Conservation (phyloP, 1,284 basidiomycete species). For the Microbotryomycetes sp. region DNA sequence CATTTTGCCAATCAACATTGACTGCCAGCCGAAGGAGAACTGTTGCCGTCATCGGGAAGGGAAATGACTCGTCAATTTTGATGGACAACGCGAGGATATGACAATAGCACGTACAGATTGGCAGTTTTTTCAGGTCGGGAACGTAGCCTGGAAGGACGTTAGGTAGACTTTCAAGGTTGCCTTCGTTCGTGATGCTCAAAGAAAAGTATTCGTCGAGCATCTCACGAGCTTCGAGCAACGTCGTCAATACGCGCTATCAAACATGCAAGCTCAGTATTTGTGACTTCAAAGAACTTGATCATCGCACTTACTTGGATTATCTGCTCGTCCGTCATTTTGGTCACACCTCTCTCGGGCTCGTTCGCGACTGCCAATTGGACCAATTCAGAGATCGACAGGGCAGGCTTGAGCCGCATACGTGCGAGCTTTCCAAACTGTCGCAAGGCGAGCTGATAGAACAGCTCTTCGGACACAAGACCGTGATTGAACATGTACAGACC, state of each 20-base stretch:
- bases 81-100: background rate
- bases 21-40: slow-evolving; percentile 38
- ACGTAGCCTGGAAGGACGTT: slow-evolving; percentile 74
- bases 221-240: slow-evolving; percentile 51
- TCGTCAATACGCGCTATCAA: slow-evolving; percentile 17
- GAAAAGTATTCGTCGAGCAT: slow-evolving; percentile 95
- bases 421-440: slow-evolving; percentile 83
- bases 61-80: background rate
- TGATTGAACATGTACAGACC: slow-evolving; percentile 86
- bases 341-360: slow-evolving; percentile 46
- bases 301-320: slow-evolving; percentile 59
- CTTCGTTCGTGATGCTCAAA: slow-evolving; percentile 57
- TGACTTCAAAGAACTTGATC: background rate
- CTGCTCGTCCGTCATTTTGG: slow-evolving; percentile 42
- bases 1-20: slow-evolving; percentile 80
- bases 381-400: slow-evolving; percentile 64
- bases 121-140: slow-evolving; percentile 76
- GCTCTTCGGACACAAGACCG: slow-evolving; percentile 70
- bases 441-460: slow-evolving; percentile 90
- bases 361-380: slow-evolving; percentile 70
- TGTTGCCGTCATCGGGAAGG: slow-evolving; percentile 1
- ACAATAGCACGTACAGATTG: slow-evolving; percentile 49
- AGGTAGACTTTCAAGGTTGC: slow-evolving; percentile 66
- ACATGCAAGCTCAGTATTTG: background rate
- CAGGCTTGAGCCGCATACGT: slow-evolving; percentile 69